These are phyloP conservation scores for Diaporthe batatas DNA, from an alignment of 2,329 filamentous ascomycete species.

Conservation along the genomic window DNA sequence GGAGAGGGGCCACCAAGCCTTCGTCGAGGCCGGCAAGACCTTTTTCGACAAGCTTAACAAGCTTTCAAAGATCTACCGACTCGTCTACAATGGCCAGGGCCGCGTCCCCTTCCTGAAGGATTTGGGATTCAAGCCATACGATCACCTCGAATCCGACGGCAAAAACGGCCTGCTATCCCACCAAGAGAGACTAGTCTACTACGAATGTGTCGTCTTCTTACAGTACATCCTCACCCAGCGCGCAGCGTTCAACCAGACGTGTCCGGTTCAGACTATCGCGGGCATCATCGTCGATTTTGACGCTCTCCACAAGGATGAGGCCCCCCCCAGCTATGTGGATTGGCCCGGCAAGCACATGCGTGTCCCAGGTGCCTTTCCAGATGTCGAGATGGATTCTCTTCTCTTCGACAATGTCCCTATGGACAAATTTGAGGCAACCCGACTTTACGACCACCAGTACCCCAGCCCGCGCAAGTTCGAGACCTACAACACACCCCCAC, in stretches of 20 bases:
- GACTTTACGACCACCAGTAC: conserved; percentile 41
- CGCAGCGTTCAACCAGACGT: conserved; percentile 41
- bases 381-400: conserved; percentile 38
- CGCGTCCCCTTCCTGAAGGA: conserved; percentile 33
- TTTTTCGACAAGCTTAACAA: conserved; percentile 40
- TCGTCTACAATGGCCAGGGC: conserved; percentile 32
- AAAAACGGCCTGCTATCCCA: conserved; percentile 39
- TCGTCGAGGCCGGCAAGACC: conserved; percentile 40
- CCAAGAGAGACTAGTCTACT: conserved; percentile 37
- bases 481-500: conserved; percentile 38
- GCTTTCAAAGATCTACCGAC: conserved; percentile 35
- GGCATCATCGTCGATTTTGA: conserved; percentile 50
- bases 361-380: conserved; percentile 48
- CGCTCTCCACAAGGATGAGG: conserved; percentile 50
- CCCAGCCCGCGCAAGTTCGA: conserved; percentile 40
- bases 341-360: conserved; percentile 42
- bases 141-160: conserved; percentile 30
- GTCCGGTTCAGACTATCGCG: conserved; percentile 44
- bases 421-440: conserved; percentile 40
- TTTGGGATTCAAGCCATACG: conserved; percentile 36
- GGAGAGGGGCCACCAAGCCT: conserved; percentile 43
- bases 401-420: conserved; percentile 46
- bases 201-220: conserved; percentile 45
- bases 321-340: conserved; percentile 50
- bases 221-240: conserved; percentile 45